Evolutionary conservation across 2,329 filamentous ascomycete species (phyloP), one percentile per base, ranked within the genome.

Genomic region (Fusarium sp.): DNA sequence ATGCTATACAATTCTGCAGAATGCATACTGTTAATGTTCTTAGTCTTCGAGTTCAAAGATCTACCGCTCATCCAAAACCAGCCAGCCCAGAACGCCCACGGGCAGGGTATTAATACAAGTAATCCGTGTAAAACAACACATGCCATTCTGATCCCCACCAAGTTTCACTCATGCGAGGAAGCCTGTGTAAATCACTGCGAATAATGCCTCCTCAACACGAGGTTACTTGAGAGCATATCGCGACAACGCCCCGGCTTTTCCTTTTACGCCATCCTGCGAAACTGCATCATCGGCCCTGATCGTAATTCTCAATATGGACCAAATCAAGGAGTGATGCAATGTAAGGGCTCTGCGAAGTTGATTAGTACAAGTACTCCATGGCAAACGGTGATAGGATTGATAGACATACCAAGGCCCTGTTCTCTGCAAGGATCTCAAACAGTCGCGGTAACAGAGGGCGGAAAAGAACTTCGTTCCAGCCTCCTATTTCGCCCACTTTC

Each of bases 381-480:
- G 47, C 21, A 35, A 42, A 64, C 46, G 21, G 10, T 30, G 11
- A 54, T 9, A 15, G 18, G 13, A 37, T 21, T 25, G 25, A 32
- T 35, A 28, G 33, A 83, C 86, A 75, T 83, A 90, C 89, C 82
- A 92, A 80, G 63, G 87, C 85, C 80, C 85, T 86, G 74, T 94
- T 94, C 80, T 94, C 90, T 37, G 91, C 88, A 83, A 93, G 87
- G 47, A 94, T 88, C 80, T 92, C 92, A 78, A 89, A 93, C 25
- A 94, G 82, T 40, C 90, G 88, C 16, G 88, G 86, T 79, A 90
- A 85, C 60, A 92, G 86, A 0, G 91, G 89, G 50, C 90, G 87
- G 82, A 94, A 94, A 33, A 94, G 83, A 64, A 83, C 85, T 79
- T 92, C 89, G 67, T 93, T 92, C 90, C 90, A 93, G 4, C 90